A percentile compares a stretch with the other conserved stretches of the same genome.
These are phyloP conservation scores for Xylaria polymorpha DNA, from an alignment of 2,329 filamentous ascomycete species.

Conservation along the genomic window DNA sequence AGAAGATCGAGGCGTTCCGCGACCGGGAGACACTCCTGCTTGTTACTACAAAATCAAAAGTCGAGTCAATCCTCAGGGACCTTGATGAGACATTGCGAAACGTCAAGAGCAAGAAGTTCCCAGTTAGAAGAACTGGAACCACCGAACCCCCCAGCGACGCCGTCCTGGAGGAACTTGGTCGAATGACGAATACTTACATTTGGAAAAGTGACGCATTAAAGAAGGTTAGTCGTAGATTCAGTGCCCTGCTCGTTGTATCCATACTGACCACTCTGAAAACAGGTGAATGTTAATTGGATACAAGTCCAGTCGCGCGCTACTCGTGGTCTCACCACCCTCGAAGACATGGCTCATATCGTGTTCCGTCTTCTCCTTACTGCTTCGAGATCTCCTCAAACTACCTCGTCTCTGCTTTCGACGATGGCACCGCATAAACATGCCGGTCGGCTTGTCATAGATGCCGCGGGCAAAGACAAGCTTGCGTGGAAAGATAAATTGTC, in stretches of 20 bases:
- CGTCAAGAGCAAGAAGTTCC: slow-evolving; percentile 43
- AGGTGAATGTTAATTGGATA: slow-evolving; percentile 59
- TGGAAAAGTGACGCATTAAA: slow-evolving; percentile 36
- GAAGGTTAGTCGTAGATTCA: slow-evolving; percentile 41
- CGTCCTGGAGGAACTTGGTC: slow-evolving; percentile 53
- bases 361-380: slow-evolving; percentile 58
- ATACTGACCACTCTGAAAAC: slow-evolving; percentile 21
- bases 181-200: slow-evolving; percentile 52
- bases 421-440: slow-evolving; percentile 5
- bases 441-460: slow-evolving; percentile 51
- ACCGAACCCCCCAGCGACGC: slow-evolving; percentile 41
- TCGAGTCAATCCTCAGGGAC: slow-evolving; percentile 52
- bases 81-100: slow-evolving; percentile 50
- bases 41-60: slow-evolving; percentile 52
- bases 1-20: slow-evolving; percentile 54
- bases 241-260: background rate
- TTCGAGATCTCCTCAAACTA: slow-evolving; percentile 41
- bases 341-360: slow-evolving; percentile 59
- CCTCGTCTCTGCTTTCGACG: slow-evolving; percentile 42
- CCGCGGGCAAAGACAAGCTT: slow-evolving; percentile 48
- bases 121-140: slow-evolving; percentile 40
- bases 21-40: slow-evolving; percentile 51
- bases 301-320: slow-evolving; percentile 39
- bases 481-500: slow-evolving; percentile 53
- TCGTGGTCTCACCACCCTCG: slow-evolving; percentile 41